Evolutionary conservation across 179 eudicot species (phyloP).

Genomic region (Beta lomatogona): DNA sequence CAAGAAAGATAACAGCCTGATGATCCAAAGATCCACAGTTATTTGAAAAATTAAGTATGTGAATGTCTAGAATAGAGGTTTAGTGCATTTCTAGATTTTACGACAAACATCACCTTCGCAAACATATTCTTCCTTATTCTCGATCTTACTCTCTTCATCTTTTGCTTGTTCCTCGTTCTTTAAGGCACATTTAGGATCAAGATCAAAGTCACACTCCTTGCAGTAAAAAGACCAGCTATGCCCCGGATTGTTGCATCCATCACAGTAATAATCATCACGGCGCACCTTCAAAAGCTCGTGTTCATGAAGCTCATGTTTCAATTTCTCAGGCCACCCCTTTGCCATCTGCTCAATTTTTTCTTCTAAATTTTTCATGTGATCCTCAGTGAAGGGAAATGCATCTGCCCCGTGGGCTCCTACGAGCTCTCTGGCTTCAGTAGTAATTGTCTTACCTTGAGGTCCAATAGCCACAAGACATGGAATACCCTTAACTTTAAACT

Average conservation of each 20-base stretch:
- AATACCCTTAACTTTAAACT: slow-evolving; percentile 72
- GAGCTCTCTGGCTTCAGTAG: slow-evolving; percentile 61
- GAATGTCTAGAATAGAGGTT: neutral
- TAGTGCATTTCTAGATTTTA: slow-evolving; percentile 22
- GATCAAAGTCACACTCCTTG: slow-evolving; percentile 65
- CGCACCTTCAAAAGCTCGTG: slow-evolving; percentile 60
- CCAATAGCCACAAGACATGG: slow-evolving; percentile 72
- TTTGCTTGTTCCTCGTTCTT: slow-evolving; percentile 23
- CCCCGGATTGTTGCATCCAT: slow-evolving; percentile 35
- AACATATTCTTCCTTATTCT: slow-evolving; percentile 49
- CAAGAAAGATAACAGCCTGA: neutral
- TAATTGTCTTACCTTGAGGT: slow-evolving; percentile 61
- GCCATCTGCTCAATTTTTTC: slow-evolving; percentile 36
- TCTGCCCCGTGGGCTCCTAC: slow-evolving; percentile 59
- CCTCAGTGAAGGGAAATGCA: slow-evolving; percentile 79
- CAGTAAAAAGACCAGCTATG: slow-evolving; percentile 55
- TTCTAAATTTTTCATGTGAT: slow-evolving; percentile 40
- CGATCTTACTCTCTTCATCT: slow-evolving; percentile 27
- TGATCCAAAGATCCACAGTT: neutral
- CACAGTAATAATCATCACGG: slow-evolving; percentile 33
- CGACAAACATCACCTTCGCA: slow-evolving; percentile 72
- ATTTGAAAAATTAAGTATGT: neutral
- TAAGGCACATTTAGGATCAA: slow-evolving; percentile 71
- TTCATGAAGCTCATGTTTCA: slow-evolving; percentile 49
- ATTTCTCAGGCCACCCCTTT: slow-evolving; percentile 72